Conservation (phyloP, 2,329 filamentous ascomycete genomes). For the Aspergillus ochraceoroseus region DNA sequence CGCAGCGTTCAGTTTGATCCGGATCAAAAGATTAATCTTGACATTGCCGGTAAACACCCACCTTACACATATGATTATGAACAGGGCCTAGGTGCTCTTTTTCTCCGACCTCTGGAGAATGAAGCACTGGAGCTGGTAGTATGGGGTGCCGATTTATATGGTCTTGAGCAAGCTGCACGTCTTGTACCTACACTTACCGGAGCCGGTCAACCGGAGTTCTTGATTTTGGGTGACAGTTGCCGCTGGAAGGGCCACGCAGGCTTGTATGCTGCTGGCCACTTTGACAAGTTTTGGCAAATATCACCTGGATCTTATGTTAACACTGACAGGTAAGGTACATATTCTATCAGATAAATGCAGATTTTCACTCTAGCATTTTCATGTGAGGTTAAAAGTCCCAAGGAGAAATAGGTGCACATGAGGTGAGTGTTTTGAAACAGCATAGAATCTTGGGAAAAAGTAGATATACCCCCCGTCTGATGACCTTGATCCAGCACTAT, state of each 20-base stretch:
- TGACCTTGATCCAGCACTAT: too few relatives aligned
- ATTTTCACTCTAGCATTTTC: not conserved
- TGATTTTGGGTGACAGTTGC: constrained; percentile 46
- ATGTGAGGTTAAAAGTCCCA: too few relatives aligned
- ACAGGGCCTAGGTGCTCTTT: constrained; percentile 47
- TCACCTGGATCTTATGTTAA: constrained; percentile 45
- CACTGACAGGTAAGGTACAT: constrained; percentile 10
- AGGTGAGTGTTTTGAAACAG: too few relatives aligned
- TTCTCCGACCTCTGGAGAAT: constrained; percentile 46
- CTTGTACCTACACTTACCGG: constrained; percentile 54
- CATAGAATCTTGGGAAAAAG: too few relatives aligned
- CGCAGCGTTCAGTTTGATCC: not conserved
- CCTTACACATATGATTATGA: constrained; percentile 30
- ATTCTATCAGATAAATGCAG: not conserved
- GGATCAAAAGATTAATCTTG: constrained; percentile 5
- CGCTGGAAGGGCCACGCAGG: constrained; percentile 51
- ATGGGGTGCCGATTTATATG: constrained; percentile 50
- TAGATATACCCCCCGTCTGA: too few relatives aligned
- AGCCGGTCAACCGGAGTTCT: constrained; percentile 55
- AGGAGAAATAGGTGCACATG: not conserved
- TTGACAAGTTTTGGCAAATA: constrained; percentile 52
- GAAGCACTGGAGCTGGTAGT: constrained; percentile 53
- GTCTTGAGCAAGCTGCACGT: constrained; percentile 48
- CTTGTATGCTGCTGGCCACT: constrained; percentile 52
- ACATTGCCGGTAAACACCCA: constrained; percentile 14